A percentile compares a stretch with the other conserved stretches of the same genome.
Conservation (phyloP, 352 stramenopile genomes). For the Phytopythium sindhum region DNA sequence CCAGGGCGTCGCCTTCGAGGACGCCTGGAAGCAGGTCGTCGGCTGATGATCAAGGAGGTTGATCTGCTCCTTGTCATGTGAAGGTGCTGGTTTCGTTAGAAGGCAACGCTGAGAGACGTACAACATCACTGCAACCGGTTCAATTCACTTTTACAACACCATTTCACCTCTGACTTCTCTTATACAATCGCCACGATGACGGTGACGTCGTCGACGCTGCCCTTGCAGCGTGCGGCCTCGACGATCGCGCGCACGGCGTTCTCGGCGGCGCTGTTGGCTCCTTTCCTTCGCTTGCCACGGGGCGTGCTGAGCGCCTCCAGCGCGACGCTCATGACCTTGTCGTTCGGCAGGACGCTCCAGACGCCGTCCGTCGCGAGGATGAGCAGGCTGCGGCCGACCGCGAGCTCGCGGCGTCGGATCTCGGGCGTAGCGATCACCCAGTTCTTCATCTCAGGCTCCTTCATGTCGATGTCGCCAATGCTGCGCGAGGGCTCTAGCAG, state of each 20-base stretch:
- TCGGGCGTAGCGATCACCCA: constrained; percentile 76
- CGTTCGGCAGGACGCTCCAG: constrained; percentile 63
- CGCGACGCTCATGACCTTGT: constrained; percentile 50
- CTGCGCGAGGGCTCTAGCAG: constrained; percentile 79
- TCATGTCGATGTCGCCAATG: constrained; percentile 86
- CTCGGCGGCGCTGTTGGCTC: constrained; percentile 24
- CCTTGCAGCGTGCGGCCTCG: constrained; percentile 38
- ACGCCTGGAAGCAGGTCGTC: constrained; percentile 40
- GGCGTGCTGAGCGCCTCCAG: constrained; percentile 36
- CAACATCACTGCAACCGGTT: neutral
- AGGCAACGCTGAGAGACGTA: neutral
- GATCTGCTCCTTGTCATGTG: neutral
- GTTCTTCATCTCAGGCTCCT: constrained; percentile 59
- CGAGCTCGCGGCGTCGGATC: constrained; percentile 44
- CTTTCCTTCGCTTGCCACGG: constrained; percentile 10
- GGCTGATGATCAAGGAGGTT: neutral
- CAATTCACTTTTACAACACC: constrained; percentile 3
- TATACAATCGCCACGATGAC: constrained; percentile 55
- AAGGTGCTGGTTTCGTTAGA: neutral
- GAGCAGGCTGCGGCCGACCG: constrained; percentile 40
- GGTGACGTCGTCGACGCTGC: constrained; percentile 67
- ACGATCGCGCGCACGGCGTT: constrained; percentile 51
- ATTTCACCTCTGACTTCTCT: neutral
- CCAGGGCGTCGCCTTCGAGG: constrained; percentile 36
- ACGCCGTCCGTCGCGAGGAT: constrained; percentile 75